These are phyloP conservation scores for Endogone sp. DNA, from an alignment of 192 early-diverging fungal genomes.

Conservation along the genomic window DNA sequence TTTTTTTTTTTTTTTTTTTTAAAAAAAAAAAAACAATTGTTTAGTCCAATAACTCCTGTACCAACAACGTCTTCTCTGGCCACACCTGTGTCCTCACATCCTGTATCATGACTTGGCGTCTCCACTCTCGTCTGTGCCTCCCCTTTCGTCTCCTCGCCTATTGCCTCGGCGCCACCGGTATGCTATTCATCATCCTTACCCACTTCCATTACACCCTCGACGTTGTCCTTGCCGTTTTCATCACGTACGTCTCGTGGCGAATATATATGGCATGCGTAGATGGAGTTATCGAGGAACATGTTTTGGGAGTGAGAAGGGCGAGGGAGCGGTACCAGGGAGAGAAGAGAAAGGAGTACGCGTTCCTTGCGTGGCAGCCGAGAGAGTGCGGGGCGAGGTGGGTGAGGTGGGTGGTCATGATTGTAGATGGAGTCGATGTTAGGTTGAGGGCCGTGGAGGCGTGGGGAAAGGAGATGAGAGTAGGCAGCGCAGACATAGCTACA, in stretches of 20 bases:
- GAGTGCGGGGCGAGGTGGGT: not conserved
- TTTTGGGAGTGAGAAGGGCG: not conserved
- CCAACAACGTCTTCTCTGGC: conserved; percentile 63
- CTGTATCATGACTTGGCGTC: conserved; percentile 49
- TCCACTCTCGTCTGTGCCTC: conserved; percentile 43
- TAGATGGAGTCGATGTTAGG: not conserved
- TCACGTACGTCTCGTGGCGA: not conserved
- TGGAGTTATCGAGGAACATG: not conserved
- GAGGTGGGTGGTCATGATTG: not conserved
- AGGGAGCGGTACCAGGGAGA: not conserved
- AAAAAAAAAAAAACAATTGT: too few species aligned
- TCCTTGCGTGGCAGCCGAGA: not conserved
- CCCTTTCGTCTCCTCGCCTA: conserved; percentile 35
- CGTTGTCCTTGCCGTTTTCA: conserved; percentile 42
- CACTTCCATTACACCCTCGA: conserved; percentile 62
- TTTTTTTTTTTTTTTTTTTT: too few species aligned
- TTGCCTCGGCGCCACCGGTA: conserved; percentile 30
- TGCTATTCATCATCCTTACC: conserved; percentile 47
- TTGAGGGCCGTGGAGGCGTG: not conserved
- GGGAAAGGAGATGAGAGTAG: not conserved
- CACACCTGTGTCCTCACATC: conserved; percentile 54
- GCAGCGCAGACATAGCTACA: too few species aligned
- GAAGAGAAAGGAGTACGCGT: not conserved
- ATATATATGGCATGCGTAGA: not conserved
- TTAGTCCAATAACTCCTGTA: conserved; percentile 41